Evolutionary conservation across 257 asterid species (phyloP), one percentile per base, ranked within the genome.

Genomic region (Eucommia ulmoides): DNA sequence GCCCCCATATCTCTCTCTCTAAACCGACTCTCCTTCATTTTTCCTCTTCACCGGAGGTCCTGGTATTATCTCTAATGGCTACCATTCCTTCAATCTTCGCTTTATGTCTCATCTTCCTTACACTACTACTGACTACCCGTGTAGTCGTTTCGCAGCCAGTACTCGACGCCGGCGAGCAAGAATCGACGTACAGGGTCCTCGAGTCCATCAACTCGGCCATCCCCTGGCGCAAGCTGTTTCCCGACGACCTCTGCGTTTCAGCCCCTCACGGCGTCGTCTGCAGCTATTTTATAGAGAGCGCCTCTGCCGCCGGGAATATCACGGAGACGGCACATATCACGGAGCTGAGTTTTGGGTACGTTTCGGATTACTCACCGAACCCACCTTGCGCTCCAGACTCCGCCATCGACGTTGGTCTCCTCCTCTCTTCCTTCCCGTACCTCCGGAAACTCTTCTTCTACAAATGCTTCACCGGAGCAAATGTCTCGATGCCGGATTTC

Each of bases 221-320:
- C 8, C 63, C 77, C 0, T 84, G 97, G 97, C 79, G 95, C 17
- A 46, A 76, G 0, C 69, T 79, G 10, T 88, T 73, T 35, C 83
- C 95, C 22, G 97, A 81, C 22, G 97, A 88, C 15, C 57, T 88
- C n/a, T 84, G 97, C 77, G 8, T 66, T 48, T 63, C 94, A 46
- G 82, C 88, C 18, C 95, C 97, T 1, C 97, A 88, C 74, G 97
- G 97, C 54, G 72, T 88, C 60, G 80, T 77, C 8, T 88, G 95
- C 64, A 88, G 81, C 53, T 75, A 72, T 64, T 79, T 77, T 59
- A 19, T 64, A 45, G 67, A 72, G 25, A 8, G 45, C 16, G 8
- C 41, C 64, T 22, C 61, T 22, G 19, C 38, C 54, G 24, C 56
- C 10, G 58, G 45, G 2, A 50, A n/a, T n/a, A 19, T 59, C 22